Percentiles rank a stretch among this genome's conserved stretches.
phyloP scores from a whole-genome alignment of 768 basidiomycete species.

The Hygrophorus pudorinus region DNA sequence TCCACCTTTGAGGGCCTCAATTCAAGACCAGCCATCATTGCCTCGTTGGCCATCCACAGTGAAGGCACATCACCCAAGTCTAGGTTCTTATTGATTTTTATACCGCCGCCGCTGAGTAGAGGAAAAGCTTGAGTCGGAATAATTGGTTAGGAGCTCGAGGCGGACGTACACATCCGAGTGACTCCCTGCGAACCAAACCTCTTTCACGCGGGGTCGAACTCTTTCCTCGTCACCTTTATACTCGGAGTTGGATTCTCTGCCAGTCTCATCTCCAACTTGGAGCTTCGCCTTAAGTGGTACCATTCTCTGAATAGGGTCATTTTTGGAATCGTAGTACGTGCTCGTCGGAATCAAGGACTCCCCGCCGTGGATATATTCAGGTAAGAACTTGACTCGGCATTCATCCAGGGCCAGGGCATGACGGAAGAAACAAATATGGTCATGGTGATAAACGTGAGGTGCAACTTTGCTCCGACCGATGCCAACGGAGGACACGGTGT shows the following conservation, averaged over 20 bases:
- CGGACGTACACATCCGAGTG: slow-evolving; percentile 28
- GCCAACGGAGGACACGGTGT: slow-evolving; percentile 35
- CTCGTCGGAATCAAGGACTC: too few relatives aligned
- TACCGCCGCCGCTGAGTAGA: slow-evolving; percentile 4
- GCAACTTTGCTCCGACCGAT: slow-evolving; percentile 18
- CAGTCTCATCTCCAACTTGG: too few relatives aligned
- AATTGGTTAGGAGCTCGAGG: not conserved
- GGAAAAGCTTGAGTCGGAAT: not conserved
- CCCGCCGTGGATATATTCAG: slow-evolving; percentile 26
- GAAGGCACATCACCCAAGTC: slow-evolving; percentile 2
- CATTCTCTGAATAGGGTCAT: too few relatives aligned
- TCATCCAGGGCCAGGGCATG: slow-evolving; percentile 39
- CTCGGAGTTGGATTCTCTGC: too few relatives aligned
- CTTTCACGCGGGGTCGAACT: slow-evolving; percentile 20
- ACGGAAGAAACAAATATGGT: slow-evolving; percentile 7
- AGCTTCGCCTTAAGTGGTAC: too few relatives aligned
- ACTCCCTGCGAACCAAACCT: slow-evolving; percentile 33
- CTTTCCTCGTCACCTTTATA: too few relatives aligned
- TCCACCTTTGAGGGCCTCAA: slow-evolving; percentile 3
- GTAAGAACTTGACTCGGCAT: slow-evolving; percentile 32
- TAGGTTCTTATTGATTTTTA: slow-evolving; percentile 3
- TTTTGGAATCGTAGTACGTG: too few relatives aligned
- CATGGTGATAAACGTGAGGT: slow-evolving; percentile 14
- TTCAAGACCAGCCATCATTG: slow-evolving; percentile 9
- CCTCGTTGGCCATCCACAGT: slow-evolving; percentile 13